A percentile compares a stretch with the other conserved stretches of the same genome.
phyloP scores from a whole-genome alignment of 2,329 filamentous ascomycete species.

The Colletotrichum lupini region DNA sequence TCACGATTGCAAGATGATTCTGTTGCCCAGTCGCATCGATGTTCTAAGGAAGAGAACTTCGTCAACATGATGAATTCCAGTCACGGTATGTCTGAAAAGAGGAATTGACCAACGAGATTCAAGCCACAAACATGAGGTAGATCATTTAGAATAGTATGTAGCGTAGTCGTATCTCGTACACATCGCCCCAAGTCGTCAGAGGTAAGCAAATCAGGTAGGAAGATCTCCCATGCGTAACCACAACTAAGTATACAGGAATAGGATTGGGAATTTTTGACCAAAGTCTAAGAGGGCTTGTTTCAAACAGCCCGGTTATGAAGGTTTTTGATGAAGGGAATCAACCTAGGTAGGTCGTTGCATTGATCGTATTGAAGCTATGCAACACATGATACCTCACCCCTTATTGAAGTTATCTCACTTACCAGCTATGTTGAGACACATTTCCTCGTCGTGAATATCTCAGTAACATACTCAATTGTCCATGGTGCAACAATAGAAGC shows the following conservation, averaged over 20 bases:
- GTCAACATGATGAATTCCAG: neutral
- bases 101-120: neutral
- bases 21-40: neutral
- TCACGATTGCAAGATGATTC: neutral
- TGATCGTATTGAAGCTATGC: neutral
- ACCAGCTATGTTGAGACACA: neutral
- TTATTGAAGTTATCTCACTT: neutral
- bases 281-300: neutral
- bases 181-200: neutral
- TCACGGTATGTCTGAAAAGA: neutral
- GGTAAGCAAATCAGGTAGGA: neutral
- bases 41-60: neutral
- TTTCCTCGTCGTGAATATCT: neutral
- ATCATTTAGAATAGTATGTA: neutral
- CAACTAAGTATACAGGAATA: neutral
- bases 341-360: neutral
- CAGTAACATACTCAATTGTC: no score
- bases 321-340: neutral
- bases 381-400: neutral
- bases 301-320: neutral
- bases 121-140: neutral
- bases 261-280: neutral
- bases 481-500: no score
- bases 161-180: neutral
- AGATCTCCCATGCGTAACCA: neutral